Conservation (phyloP, 192 early-diverging fungal genomes). For the Lunasporangiospora selenospora region DNA sequence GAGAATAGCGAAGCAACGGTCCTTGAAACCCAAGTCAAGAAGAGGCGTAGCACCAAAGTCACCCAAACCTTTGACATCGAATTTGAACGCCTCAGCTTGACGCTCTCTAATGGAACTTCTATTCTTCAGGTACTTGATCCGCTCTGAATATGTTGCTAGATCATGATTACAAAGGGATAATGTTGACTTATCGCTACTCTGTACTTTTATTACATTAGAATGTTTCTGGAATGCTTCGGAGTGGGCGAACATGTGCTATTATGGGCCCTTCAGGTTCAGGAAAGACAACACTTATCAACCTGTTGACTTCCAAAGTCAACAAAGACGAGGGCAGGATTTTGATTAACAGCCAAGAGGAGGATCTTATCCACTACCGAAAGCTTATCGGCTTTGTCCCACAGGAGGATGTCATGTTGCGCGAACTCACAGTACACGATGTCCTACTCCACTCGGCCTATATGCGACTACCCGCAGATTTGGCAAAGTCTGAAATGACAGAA, state of each 20-base stretch:
- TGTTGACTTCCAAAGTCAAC: conserved; percentile 68
- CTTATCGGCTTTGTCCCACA: conserved; percentile 79
- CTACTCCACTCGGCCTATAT: conserved; percentile 71
- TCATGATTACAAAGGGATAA: neutral
- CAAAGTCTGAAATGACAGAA: conserved; percentile 50
- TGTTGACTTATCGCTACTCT: neutral
- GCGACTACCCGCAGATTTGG: conserved; percentile 58
- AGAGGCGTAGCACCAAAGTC: conserved; percentile 6
- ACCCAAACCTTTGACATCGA: conserved; percentile 61
- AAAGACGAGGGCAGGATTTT: conserved; percentile 57
- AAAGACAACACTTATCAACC: conserved; percentile 67
- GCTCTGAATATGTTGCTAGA: too few relatives aligned
- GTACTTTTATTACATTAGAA: conserved; percentile 13
- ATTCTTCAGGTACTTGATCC: conserved; percentile 63
- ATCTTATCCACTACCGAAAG: conserved; percentile 67
- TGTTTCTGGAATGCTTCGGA: conserved; percentile 62
- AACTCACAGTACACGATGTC: conserved; percentile 72
- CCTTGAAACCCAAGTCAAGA: neutral
- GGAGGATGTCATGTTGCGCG: conserved; percentile 68
- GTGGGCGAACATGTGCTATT: conserved; percentile 64
- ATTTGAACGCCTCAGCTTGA: conserved; percentile 49
- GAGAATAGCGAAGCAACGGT: conserved; percentile 1
- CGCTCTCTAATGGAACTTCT: conserved; percentile 49
- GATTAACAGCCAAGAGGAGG: conserved; percentile 65
- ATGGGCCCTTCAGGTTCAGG: conserved; percentile 66